Conservation (phyloP, 108 stramenopile genomes). For the Skeletonema costatum region DNA sequence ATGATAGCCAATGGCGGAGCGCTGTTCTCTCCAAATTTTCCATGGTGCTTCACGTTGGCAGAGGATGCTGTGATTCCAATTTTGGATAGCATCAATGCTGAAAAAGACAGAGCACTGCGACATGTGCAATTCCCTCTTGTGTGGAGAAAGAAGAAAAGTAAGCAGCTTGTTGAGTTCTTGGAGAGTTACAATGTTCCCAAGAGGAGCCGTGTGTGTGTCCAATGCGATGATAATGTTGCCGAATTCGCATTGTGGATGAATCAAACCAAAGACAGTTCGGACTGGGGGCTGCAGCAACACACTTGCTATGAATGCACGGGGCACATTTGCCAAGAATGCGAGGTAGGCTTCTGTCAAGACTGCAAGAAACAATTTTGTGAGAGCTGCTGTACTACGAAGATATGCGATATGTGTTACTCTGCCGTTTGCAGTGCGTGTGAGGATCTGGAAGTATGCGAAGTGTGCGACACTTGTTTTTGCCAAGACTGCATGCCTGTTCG, state of each 20-base stretch:
- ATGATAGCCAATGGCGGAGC: neutral
- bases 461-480: neutral
- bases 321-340: slow-evolving; percentile 4
- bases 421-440: neutral
- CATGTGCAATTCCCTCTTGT: slow-evolving; percentile 16
- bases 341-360: neutral
- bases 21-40: neutral
- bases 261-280: neutral
- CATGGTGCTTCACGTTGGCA: neutral
- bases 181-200: neutral
- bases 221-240: neutral
- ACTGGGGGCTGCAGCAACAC: slow-evolving; percentile 12
- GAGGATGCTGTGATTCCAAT: slow-evolving; percentile 16
- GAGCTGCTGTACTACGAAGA: neutral
- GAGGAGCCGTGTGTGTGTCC: neutral
- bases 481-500: slow-evolving; percentile 2
- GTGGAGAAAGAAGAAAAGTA: slow-evolving; percentile 5
- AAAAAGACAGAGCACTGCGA: slow-evolving; percentile 3
- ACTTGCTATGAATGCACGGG: slow-evolving; percentile 18
- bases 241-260: neutral
- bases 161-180: neutral
- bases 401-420: neutral
- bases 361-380: slow-evolving; percentile 2
- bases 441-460: neutral
- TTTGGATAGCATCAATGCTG: slow-evolving; percentile 21